These are phyloP conservation scores for Saccharum officinarum DNA, from an alignment of 176 grass and related monocot species.

Conservation along the genomic window DNA sequence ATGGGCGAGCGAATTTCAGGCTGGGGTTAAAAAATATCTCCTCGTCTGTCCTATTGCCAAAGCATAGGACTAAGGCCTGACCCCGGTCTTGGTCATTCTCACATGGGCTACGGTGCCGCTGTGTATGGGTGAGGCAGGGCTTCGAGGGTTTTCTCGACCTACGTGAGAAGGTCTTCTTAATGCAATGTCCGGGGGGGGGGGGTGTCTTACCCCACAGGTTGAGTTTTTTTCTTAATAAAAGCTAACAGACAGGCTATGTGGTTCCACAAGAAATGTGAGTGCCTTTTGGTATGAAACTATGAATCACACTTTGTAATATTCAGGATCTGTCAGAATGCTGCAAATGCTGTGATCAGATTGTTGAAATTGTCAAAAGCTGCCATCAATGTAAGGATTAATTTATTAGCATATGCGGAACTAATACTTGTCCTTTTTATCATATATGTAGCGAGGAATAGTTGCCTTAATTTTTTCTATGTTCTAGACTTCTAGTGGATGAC, in stretches of 20 bases:
- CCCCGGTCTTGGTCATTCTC: too few species aligned
- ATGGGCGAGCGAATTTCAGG: neutral
- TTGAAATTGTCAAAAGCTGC: slow-evolving; percentile 9
- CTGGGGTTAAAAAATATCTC: too few species aligned
- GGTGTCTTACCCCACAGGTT: neutral
- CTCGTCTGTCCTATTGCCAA: neutral
- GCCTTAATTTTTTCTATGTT: neutral
- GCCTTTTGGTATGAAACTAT: neutral
- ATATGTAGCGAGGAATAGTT: slow-evolving; percentile 10
- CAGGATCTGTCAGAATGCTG: slow-evolving; percentile 18
- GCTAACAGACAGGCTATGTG: neutral
- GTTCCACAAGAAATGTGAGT: neutral
- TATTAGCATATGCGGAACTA: slow-evolving; percentile 19
- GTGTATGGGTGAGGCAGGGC: too few species aligned
- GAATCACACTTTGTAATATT: slow-evolving; percentile 1
- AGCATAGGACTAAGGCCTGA: neutral
- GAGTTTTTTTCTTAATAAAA: neutral
- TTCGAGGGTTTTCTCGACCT: too few species aligned
- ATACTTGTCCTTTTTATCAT: neutral
- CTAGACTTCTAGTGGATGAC: neutral
- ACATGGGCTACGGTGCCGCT: too few species aligned
- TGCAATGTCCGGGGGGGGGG: neutral
- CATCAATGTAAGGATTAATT: slow-evolving; percentile 30
- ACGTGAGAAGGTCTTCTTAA: neutral
- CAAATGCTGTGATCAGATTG: neutral